Conservation (phyloP, 164 flowering plant genomes). For the Kalanchoe fedtschenkoi region DNA sequence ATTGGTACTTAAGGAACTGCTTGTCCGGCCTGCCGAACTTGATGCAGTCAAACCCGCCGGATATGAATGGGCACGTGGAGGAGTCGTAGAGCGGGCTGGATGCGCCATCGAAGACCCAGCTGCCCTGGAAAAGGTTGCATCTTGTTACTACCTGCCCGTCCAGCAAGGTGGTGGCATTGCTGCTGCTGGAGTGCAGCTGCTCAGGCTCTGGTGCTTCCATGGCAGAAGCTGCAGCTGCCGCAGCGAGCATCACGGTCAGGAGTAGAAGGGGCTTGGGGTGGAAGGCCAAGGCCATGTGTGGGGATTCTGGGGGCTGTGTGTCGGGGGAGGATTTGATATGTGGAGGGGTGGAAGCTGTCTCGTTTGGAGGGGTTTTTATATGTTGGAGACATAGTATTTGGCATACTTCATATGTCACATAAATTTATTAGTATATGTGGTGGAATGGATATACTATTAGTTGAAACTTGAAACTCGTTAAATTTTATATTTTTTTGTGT, state of each 20-base stretch:
- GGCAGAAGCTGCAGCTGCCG: too few species aligned
- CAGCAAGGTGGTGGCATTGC: background rate
- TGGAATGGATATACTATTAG: too few species aligned
- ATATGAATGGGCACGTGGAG: slow-evolving; percentile 17
- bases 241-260: background rate
- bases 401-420: too few species aligned
- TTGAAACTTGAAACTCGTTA: too few species aligned
- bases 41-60: slow-evolving; percentile 14
- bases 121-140: slow-evolving; percentile 20
- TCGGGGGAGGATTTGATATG: background rate
- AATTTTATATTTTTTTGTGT: too few species aligned
- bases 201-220: background rate
- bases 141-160: background rate
- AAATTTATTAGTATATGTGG: too few species aligned
- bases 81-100: slow-evolving; percentile 18
- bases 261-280: background rate
- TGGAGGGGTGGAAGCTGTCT: background rate
- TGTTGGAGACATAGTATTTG: too few species aligned
- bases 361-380: background rate
- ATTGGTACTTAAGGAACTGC: slow-evolving; percentile 18
- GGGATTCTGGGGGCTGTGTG: background rate
- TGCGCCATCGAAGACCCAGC: slow-evolving; percentile 19
- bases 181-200: background rate
- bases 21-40: slow-evolving; percentile 18
- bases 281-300: background rate